Conservation (phyloP, 495 filamentous ascomycete species). For the Trichoderma gamsii region DNA sequence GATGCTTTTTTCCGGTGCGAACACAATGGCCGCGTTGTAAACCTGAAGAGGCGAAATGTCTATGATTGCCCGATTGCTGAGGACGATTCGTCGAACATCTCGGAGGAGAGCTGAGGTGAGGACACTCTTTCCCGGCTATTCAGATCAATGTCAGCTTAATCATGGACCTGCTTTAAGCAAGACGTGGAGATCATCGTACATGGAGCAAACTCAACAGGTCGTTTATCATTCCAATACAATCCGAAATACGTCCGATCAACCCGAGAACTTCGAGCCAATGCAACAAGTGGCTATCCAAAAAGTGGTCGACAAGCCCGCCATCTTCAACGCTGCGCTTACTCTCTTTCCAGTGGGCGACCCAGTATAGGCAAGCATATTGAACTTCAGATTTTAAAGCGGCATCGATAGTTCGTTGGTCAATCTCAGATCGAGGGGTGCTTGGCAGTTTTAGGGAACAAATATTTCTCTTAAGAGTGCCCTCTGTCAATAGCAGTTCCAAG, state of each 20-base stretch:
- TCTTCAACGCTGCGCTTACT: slow-evolving; percentile 18
- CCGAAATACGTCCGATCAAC: slow-evolving; percentile 19
- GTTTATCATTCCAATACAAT: not conserved
- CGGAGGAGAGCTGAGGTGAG: not conserved
- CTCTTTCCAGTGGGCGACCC: slow-evolving; percentile 35
- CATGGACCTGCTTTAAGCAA: not conserved
- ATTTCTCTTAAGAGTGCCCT: slow-evolving; percentile 15
- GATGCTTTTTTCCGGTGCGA: slow-evolving; percentile 15
- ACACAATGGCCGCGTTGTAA: slow-evolving; percentile 4
- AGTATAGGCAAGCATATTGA: slow-evolving; percentile 34
- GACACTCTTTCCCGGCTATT: not conserved
- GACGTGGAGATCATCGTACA: not conserved
- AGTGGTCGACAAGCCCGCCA: slow-evolving; percentile 20
- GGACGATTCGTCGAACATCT: slow-evolving; percentile 3
- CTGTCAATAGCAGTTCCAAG: slow-evolving; percentile 26
- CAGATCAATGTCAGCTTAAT: not conserved
- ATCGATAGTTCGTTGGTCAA: slow-evolving; percentile 11
- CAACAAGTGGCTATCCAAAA: slow-evolving; percentile 29
- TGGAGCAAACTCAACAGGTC: not conserved
- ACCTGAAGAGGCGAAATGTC: slow-evolving; percentile 11
- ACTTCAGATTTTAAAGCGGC: slow-evolving; percentile 21
- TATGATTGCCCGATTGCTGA: not conserved
- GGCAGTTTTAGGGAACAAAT: slow-evolving; percentile 21
- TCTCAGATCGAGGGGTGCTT: not conserved
- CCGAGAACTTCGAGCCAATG: slow-evolving; percentile 30